Base-by-base conservation (phyloP, 225 moss, liverwort and hornwort species). In the Thuidium tamariscinum region DNA sequence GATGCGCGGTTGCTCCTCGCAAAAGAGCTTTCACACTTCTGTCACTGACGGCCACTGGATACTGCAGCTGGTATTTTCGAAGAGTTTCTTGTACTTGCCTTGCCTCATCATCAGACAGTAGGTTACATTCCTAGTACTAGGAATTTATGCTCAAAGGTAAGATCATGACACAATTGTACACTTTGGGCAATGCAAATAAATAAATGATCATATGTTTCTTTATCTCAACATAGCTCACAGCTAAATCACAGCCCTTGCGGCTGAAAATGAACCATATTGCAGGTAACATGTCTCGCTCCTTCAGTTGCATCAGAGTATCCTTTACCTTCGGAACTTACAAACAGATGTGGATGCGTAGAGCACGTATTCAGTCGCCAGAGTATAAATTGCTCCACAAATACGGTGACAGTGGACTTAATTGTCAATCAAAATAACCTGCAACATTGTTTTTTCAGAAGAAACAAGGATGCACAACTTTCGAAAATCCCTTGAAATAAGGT, bases 1-100 rank as follows among this genome's bases (percentile, higher is more conserved):
- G 97, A 87, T 97, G 97, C 21, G 95, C 96, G 73, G 94, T 95
- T 84, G 92, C 92, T 82, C 96, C 95, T 74, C 90, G 86, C 77
- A 89, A 56, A 27, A 97, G 96, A 36, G 95, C 89, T 82, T 85
- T 95, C 72, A 97, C 87, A 80, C 90, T 93, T 41, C 88, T 88
- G 60, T 95, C 90, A 82, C 95, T 91, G 80, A 93, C 74, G 42
- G 95, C 90, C 59, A 95, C 93, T 67, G 96, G 95, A 84, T 95
- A 90, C 81, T 92, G 92, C 86, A 73, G 85, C 90, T 92, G 87
- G 77, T 93, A 97, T 54, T 88, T 87, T 52, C 55, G 77, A 20
- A 97, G 89, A 48, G 89, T 82, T 88, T 87, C 91, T 85, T 88
- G 91, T 36, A 91, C 86, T 89, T 82, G 86, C 57, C 52, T 88